Evolutionary conservation across 495 filamentous ascomycete genomes (phyloP), one percentile per base, ranked within the genome.

Genomic region (Recurvomyces mirabilis): DNA sequence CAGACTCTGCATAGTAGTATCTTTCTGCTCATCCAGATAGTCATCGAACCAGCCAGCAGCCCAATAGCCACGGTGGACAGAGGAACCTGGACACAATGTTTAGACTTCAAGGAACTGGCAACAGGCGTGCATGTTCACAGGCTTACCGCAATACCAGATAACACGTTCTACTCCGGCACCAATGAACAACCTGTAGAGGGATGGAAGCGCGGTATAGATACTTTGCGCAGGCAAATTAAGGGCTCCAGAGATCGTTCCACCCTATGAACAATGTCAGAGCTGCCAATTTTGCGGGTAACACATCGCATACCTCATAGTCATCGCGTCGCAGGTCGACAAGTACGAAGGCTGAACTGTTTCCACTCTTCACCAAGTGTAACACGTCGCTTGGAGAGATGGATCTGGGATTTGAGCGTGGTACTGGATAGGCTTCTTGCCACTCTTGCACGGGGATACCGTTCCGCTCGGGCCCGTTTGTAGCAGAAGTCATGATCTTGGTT

Each of bases 41-140:
- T 83, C 79, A 14, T 69, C 69, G 57, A 84, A 78, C 81, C 81
- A 84, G 9, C 65, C 67, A 0, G 79, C 71, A 3, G 75, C 71
- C 1, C 81, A 65, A 6, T 62, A 69, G 6, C 80, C 81, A 7
- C 81, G 72, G 10, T 81, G 80, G 3, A 43, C 44, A 0, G 77
- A 82, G 2, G 81, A 82, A 4, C 74, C 80, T 84, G n/a, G 26
- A 7, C n/a, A 29, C n/a, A n/a, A n/a, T n/a, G n/a, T n/a, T n/a
- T n/a, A n/a, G n/a, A n/a, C n/a, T n/a, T n/a, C n/a, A n/a, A n/a
- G n/a, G n/a, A n/a, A n/a, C n/a, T n/a, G n/a, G n/a, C n/a, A n/a
- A n/a, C n/a, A n/a, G n/a, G n/a, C n/a, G n/a, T n/a, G n/a, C n/a
- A n/a, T n/a, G n/a, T n/a, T n/a, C n/a, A n/a, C n/a, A n/a, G 7